Conservation (phyloP, 495 filamentous ascomycete species). For the Penicillium dipodomyicola region DNA sequence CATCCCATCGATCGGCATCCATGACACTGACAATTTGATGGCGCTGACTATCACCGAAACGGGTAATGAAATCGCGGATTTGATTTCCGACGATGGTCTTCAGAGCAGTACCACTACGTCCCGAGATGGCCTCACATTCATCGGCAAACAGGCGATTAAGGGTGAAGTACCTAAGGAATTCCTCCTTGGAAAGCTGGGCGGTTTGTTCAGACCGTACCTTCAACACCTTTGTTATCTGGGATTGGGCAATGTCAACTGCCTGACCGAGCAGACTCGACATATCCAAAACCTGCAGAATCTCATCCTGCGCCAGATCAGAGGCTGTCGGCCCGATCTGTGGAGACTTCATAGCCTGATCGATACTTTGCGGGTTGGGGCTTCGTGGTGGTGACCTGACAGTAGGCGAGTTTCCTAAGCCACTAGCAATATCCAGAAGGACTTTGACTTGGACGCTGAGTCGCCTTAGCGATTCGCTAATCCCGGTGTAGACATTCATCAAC, state of each 20-base stretch:
- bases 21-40: slow-evolving; percentile 78
- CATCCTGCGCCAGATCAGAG: slow-evolving; percentile 59
- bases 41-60: slow-evolving; percentile 71
- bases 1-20: slow-evolving; percentile 88
- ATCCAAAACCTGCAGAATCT: slow-evolving; percentile 80
- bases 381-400: slow-evolving; percentile 44
- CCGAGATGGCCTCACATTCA: slow-evolving; percentile 94
- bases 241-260: slow-evolving; percentile 88
- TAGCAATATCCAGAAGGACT: slow-evolving; percentile 91
- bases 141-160: slow-evolving; percentile 93
- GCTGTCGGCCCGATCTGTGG: slow-evolving; percentile 22
- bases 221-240: slow-evolving; percentile 86
- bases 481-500: slow-evolving; percentile 76
- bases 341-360: slow-evolving; percentile 26
- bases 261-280: slow-evolving; percentile 93
- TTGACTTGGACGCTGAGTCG: slow-evolving; percentile 89
- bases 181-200: slow-evolving; percentile 64
- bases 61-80: slow-evolving; percentile 82
- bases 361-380: slow-evolving; percentile 42
- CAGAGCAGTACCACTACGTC: slow-evolving; percentile 75
- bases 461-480: slow-evolving; percentile 81
- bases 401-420: slow-evolving; percentile 56
- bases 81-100: slow-evolving; percentile 89
- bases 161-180: slow-evolving; percentile 88
- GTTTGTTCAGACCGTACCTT: slow-evolving; percentile 89